Evolutionary conservation across 257 asterid genomes (phyloP).

Genomic region (Anisodus acutangulus): DNA sequence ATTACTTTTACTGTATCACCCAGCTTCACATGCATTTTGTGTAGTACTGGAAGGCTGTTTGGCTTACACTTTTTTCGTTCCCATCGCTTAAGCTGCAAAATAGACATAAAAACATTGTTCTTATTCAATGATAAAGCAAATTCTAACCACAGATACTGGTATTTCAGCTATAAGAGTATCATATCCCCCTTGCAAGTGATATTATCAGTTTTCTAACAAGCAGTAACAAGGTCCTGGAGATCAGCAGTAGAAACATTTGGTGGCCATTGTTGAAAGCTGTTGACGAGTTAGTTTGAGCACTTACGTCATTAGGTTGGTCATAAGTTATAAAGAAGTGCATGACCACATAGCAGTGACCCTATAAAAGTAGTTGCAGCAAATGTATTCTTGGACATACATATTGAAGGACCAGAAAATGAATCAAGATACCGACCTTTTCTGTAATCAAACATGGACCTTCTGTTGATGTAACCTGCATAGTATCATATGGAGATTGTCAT

Average conservation of each 20-base stretch:
- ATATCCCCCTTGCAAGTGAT: neutral
- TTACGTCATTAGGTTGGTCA: neutral
- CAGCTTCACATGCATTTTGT: slow-evolving; percentile 86
- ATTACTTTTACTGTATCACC: slow-evolving; percentile 95
- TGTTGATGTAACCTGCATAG: slow-evolving; percentile 62
- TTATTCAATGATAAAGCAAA: neutral
- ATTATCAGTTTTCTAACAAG: neutral
- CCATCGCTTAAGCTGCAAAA: slow-evolving; percentile 80
- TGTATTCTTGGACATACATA: neutral
- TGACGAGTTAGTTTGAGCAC: neutral
- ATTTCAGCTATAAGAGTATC: neutral
- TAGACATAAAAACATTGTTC: neutral
- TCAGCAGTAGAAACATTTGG: neutral
- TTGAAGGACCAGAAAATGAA: slow-evolving; percentile 21
- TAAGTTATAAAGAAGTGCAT: neutral
- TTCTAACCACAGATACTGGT: neutral
- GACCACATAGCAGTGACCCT: neutral
- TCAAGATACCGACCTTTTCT: slow-evolving; percentile 62
- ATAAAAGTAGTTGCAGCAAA: neutral
- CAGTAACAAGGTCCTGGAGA: neutral
- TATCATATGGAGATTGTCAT: slow-evolving; percentile 33
- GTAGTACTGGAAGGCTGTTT: slow-evolving; percentile 90
- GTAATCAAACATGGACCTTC: slow-evolving; percentile 59
- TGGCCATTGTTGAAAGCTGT: neutral
- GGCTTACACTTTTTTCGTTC: slow-evolving; percentile 95